Base-by-base conservation (phyloP, 495 filamentous ascomycete genomes). In the Talaromyces liani region DNA sequence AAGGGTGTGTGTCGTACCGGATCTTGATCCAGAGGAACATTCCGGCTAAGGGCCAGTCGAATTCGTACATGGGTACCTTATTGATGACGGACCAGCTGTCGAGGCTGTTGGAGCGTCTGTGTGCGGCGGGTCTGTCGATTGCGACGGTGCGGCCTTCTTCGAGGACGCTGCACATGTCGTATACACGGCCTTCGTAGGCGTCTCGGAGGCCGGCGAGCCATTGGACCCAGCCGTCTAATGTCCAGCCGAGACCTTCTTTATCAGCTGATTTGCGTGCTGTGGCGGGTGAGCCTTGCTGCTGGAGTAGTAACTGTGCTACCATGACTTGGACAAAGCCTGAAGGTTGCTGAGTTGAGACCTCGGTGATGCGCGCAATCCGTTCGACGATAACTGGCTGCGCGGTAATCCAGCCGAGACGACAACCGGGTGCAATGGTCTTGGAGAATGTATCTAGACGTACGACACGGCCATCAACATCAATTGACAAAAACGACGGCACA, bases 1-100 rank as follows among this genome's bases (percentile, higher is more conserved):
- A 78, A 8, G 92, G 91, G 67, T 98, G 93, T 0, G 74, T 76
- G 12, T 87, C 80, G 63, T 93, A 84, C 53, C 83, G 72, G 24
- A 94, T 67, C 20, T 83, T 77, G 0, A 96, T 66, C 93, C 93
- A 98, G 24, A 94, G 73, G 71, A 96, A 97, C 93, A 97, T 97
- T 65, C 93, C 93, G 16, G 87, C 93, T n/a, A 86, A 82, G 1
- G 93, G 93, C 80, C 87, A 88, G 55, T 78, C 69, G 69, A 94
- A 97, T 55, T 85, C 78, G 72, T 84, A 91, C 67, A 96, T 85
- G 36, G 79, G 76, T 0, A 82, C 84, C 68, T 88, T 90, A 51
- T 86, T 83, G 9, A 97, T 79, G 53, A 91, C 80, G 51, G 79
- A 77, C 76, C 84, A 88, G 70, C 86, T 88, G n/a, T 85, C 83